phyloP scores from a whole-genome alignment of 2,329 filamentous ascomycete species.

The Thelonectria blattea region DNA sequence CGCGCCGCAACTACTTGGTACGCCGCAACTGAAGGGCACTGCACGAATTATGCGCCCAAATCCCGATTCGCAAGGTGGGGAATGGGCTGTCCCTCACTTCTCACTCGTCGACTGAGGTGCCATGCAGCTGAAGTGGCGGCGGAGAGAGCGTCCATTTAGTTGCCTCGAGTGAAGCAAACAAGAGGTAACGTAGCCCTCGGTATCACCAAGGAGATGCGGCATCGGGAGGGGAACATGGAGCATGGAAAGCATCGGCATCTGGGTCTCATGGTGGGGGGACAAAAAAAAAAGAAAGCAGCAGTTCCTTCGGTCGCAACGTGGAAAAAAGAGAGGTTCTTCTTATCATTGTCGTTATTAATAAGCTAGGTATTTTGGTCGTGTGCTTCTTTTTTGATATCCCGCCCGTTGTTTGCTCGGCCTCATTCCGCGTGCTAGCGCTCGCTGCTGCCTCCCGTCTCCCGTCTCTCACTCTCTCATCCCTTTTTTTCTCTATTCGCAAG shows the following conservation, averaged over 20 bases:
- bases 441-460: neutral
- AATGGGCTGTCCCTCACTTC: constrained; percentile 11
- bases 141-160: neutral
- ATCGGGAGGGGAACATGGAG: neutral
- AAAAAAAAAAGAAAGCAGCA: neutral
- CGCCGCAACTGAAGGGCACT: neutral
- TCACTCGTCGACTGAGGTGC: constrained; percentile 22
- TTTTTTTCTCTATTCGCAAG: constrained; percentile 23
- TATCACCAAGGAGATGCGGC: constrained; percentile 11
- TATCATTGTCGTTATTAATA: constrained; percentile 12
- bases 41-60: constrained; percentile 6
- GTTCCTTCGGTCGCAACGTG: neutral
- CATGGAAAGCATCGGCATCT: constrained; percentile 1
- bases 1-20: constrained; percentile 1
- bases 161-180: neutral
- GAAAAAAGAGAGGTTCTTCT: neutral
- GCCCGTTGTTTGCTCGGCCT: constrained; percentile 7
- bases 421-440: constrained; percentile 6
- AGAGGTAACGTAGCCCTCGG: constrained; percentile 33
- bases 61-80: constrained; percentile 30
- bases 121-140: constrained; percentile 20
- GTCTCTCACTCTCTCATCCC: neutral
- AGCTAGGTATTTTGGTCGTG: neutral
- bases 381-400: constrained; percentile 1
- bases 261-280: neutral